phyloP scores from a whole-genome alignment of 768 basidiomycete species.

The Omphalotus guepiniiformis region DNA sequence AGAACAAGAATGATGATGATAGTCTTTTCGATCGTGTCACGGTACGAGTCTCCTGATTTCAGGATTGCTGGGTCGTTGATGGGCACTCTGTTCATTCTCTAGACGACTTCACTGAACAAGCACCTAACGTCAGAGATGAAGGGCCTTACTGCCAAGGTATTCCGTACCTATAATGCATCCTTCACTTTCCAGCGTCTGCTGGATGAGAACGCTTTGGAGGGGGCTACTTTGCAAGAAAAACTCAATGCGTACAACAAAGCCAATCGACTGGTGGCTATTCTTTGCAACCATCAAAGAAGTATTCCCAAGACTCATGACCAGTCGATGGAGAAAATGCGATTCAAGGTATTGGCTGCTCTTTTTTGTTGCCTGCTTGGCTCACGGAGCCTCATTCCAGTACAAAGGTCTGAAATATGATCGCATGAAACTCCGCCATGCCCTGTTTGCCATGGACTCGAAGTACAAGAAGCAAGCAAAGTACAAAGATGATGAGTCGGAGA shows the following conservation, averaged over 20 bases:
- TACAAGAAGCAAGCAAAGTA: conserved; percentile 81
- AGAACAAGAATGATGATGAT: conserved; percentile 84
- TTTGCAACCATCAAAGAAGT: conserved; percentile 98
- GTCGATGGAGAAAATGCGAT: conserved; percentile 90
- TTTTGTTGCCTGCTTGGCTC: neutral
- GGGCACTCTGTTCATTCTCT: conserved; percentile 19
- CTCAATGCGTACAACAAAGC: conserved; percentile 96
- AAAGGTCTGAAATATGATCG: conserved; percentile 92
- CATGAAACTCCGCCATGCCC: conserved; percentile 90
- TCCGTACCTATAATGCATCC: conserved; percentile 99
- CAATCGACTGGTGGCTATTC: conserved; percentile 93
- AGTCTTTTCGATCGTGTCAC: conserved; percentile 93
- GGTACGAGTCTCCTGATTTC: conserved; percentile 45
- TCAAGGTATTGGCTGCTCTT: conserved; percentile 71
- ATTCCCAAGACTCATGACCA: conserved; percentile 91
- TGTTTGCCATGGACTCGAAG: conserved; percentile 75
- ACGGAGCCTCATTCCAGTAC: conserved; percentile 55
- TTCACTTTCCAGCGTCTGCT: conserved; percentile 91
- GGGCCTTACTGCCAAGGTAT: conserved; percentile 97
- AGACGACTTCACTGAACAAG: conserved; percentile 88
- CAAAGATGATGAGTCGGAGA: conserved; percentile 80
- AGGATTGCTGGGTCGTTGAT: conserved; percentile 7
- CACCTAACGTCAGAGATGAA: conserved; percentile 94
- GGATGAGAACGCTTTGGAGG: conserved; percentile 56
- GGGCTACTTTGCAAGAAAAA: conserved; percentile 88